Percentiles rank a stretch among this genome's conserved stretches.
Evolutionary conservation across 495 filamentous ascomycete genomes (phyloP).

Genomic region (Lophiostoma macrostomum): DNA sequence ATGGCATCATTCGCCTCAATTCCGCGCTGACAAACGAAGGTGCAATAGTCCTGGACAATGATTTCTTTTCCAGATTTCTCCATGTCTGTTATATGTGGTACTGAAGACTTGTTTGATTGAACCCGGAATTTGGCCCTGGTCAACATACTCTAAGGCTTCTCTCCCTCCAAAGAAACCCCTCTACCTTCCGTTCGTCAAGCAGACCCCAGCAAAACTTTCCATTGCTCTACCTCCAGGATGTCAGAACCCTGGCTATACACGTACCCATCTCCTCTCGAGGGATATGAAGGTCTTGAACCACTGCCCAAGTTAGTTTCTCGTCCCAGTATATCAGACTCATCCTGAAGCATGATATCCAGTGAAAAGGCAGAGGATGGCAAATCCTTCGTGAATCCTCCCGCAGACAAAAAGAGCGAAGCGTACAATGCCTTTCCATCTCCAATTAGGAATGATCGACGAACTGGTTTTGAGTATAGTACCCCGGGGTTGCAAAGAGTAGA

Average conservation of each 20-base stretch:
- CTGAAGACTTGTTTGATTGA: too few species aligned
- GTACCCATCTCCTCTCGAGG: slow-evolving; percentile 33
- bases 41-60: neutral
- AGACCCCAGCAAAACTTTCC: too few species aligned
- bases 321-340: neutral
- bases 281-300: slow-evolving; percentile 26
- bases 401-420: slow-evolving; percentile 31
- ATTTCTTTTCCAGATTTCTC: too few species aligned
- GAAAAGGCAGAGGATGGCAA: slow-evolving; percentile 40
- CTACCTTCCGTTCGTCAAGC: too few species aligned
- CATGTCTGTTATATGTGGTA: too few species aligned
- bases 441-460: slow-evolving; percentile 39
- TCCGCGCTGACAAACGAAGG: slow-evolving; percentile 28
- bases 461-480: slow-evolving; percentile 54
- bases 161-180: too few species aligned
- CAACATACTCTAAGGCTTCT: too few species aligned
- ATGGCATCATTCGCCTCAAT: slow-evolving; percentile 23
- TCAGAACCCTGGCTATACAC: slow-evolving; percentile 34
- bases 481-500: too few species aligned
- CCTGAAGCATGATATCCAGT: slow-evolving; percentile 20
- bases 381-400: slow-evolving; percentile 40
- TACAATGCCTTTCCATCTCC: slow-evolving; percentile 38
- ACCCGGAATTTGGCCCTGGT: too few species aligned
- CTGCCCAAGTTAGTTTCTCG: slow-evolving; percentile 29
- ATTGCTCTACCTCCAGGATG: slow-evolving; percentile 14